Evolutionary conservation across 495 filamentous ascomycete species (phyloP).

Genomic region (Margaritispora aquatica): DNA sequence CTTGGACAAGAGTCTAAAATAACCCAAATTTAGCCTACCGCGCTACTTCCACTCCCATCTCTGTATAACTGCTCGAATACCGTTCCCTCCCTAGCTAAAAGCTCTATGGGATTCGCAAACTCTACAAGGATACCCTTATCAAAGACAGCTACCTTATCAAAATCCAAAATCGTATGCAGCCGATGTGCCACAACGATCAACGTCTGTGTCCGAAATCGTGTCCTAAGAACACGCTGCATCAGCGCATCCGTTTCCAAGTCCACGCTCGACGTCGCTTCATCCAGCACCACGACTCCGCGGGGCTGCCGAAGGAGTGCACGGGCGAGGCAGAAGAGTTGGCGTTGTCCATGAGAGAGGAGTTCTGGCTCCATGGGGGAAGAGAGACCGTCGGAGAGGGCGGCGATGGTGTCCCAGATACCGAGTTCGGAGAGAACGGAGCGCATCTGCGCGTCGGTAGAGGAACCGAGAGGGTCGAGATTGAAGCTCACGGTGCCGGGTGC

Average conservation of each 20-base stretch:
- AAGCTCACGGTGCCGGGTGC: conserved; percentile 42
- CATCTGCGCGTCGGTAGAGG: conserved; percentile 43
- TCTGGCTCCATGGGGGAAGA: conserved; percentile 31
- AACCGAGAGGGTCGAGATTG: neutral
- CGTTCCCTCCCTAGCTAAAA: too few relatives aligned
- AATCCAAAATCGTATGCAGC: conserved; percentile 47
- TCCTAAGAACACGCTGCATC: conserved; percentile 49
- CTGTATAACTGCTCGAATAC: too few relatives aligned
- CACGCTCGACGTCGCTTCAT: conserved; percentile 3
- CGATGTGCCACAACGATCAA: conserved; percentile 33
- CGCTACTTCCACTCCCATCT: too few relatives aligned
- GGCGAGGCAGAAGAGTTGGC: conserved; percentile 40
- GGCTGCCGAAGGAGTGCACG: conserved; percentile 27
- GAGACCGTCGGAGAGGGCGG: conserved; percentile 35
- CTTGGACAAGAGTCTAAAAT: too few relatives aligned
- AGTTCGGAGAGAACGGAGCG: neutral
- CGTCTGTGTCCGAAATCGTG: neutral
- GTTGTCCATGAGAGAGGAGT: conserved; percentile 35
- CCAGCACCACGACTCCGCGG: neutral
- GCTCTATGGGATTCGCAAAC: too few relatives aligned
- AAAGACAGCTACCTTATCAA: conserved; percentile 6
- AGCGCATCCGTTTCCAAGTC: conserved; percentile 48
- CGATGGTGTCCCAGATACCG: conserved; percentile 25
- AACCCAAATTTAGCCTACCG: too few relatives aligned
- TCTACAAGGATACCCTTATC: neutral